Evolutionary conservation across 176 grass and related monocot genomes (phyloP), one percentile per base, ranked within the genome.

Genomic region (Microstegium vimineum): DNA sequence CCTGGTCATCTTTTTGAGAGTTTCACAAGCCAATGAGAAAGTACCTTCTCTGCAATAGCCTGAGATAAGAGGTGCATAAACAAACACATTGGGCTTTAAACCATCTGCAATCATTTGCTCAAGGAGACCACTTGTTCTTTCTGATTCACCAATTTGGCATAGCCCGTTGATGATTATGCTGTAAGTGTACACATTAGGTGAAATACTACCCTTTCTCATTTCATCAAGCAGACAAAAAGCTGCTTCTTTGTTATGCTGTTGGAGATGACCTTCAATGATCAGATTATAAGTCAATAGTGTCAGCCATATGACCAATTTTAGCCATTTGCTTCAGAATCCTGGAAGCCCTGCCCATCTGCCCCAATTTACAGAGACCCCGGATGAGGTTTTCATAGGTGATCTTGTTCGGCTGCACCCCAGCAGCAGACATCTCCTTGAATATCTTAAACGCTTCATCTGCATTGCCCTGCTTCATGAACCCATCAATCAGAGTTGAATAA

Each of bases 401-500:
- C 83, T 86, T 84, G 65, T 96, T 90, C 5, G 83, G 87, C 60
- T 82, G 85, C 67, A 92, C 76, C 9, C 90, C 88, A 86, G 77
- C 36, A 74, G 75, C 71, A 74, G 69, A 46, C 93, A 96, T 92
- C 72, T 96, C 90, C 56, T 76, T 65, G 41, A 80, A 66, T 62
- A 90, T 38, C 35, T 49, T 14, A 80, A 89, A 87, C 0, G 90
- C 86, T 51, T 93, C 90, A 65, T 89, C 45, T 4, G 56, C 34
- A 76, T 87, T 78, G 28, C 90, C 86, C 77, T 91, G 86, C 90
- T 83, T 84, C 76, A 87, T 86, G 83, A 91, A 93, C 46, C 90
- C 94, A 66, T 96, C 88, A 62, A 93, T 74, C 9, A 96, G 85
- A 66, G 86, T 86, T 25, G 73, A 69, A 86, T 96, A 96, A 45